phyloP scores from a whole-genome alignment of 2,329 filamentous ascomycete genomes.

The Xylariaceae sp. region DNA sequence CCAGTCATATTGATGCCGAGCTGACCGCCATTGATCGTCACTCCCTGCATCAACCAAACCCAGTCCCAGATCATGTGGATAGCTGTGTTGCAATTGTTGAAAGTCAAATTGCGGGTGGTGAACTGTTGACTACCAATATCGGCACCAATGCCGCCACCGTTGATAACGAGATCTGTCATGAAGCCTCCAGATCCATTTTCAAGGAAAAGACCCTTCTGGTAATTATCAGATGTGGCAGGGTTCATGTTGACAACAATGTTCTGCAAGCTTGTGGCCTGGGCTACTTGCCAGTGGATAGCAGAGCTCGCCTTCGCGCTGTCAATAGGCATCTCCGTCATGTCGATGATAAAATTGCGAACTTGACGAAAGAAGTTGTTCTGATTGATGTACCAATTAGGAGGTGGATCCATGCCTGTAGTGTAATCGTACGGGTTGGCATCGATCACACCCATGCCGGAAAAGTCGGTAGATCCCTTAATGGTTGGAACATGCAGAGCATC shows the following conservation, averaged over 20 bases:
- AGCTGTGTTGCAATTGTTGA: constrained; percentile 76
- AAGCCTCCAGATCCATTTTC: constrained; percentile 81
- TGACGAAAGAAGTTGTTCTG: constrained; percentile 82
- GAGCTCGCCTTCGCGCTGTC: constrained; percentile 52
- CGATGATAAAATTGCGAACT: constrained; percentile 75
- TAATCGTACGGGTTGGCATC: constrained; percentile 75
- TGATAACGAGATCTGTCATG: constrained; percentile 78
- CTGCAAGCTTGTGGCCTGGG: constrained; percentile 74
- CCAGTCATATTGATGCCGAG: constrained; percentile 75
- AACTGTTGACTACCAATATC: constrained; percentile 86
- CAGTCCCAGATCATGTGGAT: constrained; percentile 92
- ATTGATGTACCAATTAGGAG: constrained; percentile 72
- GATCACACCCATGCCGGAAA: constrained; percentile 81
- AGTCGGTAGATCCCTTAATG: constrained; percentile 66
- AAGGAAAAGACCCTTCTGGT: constrained; percentile 74
- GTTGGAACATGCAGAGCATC: constrained; percentile 68
- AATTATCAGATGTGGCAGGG: constrained; percentile 55
- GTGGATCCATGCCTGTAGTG: constrained; percentile 38
- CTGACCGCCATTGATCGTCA: constrained; percentile 68
- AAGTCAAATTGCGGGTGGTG: constrained; percentile 74
- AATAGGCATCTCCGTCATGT: constrained; percentile 56
- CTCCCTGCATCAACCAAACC: constrained; percentile 73
- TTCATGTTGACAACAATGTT: constrained; percentile 79
- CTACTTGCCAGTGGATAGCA: constrained; percentile 80
- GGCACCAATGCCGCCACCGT: constrained; percentile 70